Evolutionary conservation across 2,329 filamentous ascomycete genomes (phyloP).

Genomic region (Alternaria solani): DNA sequence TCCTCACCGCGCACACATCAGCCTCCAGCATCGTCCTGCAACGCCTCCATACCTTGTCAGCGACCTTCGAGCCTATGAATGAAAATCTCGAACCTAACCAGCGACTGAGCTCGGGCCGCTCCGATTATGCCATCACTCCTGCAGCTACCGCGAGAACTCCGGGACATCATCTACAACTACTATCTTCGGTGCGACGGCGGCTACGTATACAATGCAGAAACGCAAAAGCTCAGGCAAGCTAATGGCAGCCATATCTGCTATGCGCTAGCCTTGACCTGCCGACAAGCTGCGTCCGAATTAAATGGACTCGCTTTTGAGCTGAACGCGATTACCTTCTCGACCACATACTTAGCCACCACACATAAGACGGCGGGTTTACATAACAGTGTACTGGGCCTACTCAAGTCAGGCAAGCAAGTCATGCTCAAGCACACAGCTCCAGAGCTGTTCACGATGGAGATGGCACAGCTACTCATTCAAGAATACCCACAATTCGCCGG

Average conservation of each 20-base stretch:
- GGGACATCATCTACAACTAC: slow-evolving; percentile 17
- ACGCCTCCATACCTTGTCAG: no score
- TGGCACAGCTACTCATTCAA: not conserved
- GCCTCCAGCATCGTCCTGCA: no score
- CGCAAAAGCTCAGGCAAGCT: not conserved
- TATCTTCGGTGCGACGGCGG: slow-evolving; percentile 14
- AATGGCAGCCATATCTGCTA: not conserved
- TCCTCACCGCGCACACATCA: no score
- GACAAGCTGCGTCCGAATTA: not conserved
- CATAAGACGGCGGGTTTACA: not conserved
- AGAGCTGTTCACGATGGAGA: not conserved
- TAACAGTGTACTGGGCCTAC: not conserved
- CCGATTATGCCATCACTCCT: no score
- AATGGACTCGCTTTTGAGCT: not conserved
- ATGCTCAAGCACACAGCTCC: not conserved
- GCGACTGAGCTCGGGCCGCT: no score
- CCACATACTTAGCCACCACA: not conserved
- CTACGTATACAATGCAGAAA: slow-evolving; percentile 7
- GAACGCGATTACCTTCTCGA: not conserved
- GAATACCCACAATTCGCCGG: not conserved
- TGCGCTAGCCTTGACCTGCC: not conserved
- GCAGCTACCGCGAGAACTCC: slow-evolving; percentile 17
- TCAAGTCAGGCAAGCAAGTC: not conserved
- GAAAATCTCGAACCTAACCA: no score
- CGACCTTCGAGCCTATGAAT: no score